phyloP scores from a whole-genome alignment of 2,329 filamentous ascomycete genomes.

The Lasiodiplodia hormozganensis region DNA sequence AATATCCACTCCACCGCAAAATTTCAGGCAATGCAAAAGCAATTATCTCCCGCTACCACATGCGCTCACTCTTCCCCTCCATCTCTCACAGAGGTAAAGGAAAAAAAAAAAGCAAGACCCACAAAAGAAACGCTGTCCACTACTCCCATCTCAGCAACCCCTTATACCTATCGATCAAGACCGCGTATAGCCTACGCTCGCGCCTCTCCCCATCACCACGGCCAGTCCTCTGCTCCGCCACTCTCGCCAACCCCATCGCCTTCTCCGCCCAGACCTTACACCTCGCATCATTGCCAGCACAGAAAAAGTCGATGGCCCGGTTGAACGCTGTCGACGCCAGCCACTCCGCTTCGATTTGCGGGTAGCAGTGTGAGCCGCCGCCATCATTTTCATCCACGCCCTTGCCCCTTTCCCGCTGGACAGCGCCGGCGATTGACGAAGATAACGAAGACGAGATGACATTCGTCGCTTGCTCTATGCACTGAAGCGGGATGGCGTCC shows the following conservation, averaged over 20 bases:
- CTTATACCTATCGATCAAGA: slow-evolving; percentile 7
- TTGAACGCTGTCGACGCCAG: slow-evolving; percentile 75
- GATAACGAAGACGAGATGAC: slow-evolving; percentile 52
- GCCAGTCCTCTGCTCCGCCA: background rate
- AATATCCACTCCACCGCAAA: too few species aligned
- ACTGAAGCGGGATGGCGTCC: slow-evolving; percentile 52
- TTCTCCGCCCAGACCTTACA: slow-evolving; percentile 69
- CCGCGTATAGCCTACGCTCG: background rate
- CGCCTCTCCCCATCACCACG: background rate
- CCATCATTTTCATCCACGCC: slow-evolving; percentile 31
- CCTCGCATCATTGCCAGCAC: slow-evolving; percentile 59
- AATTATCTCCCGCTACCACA: too few species aligned
- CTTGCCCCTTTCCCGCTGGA: background rate
- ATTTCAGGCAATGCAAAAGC: too few species aligned
- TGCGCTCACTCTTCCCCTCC: too few species aligned
- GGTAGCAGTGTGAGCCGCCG: slow-evolving; percentile 55
- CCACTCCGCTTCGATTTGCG: slow-evolving; percentile 75
- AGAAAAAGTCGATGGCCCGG: slow-evolving; percentile 71
- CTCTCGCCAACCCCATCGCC: slow-evolving; percentile 65
- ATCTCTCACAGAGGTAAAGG: too few species aligned
- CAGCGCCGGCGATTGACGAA: background rate
- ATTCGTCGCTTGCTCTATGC: slow-evolving; percentile 68
- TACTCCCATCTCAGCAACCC: background rate
- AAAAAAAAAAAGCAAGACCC: background rate
- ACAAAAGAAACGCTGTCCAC: too few species aligned